Base-by-base conservation (phyloP, 1,284 basidiomycete genomes). In the Tylopilus orsonianus region DNA sequence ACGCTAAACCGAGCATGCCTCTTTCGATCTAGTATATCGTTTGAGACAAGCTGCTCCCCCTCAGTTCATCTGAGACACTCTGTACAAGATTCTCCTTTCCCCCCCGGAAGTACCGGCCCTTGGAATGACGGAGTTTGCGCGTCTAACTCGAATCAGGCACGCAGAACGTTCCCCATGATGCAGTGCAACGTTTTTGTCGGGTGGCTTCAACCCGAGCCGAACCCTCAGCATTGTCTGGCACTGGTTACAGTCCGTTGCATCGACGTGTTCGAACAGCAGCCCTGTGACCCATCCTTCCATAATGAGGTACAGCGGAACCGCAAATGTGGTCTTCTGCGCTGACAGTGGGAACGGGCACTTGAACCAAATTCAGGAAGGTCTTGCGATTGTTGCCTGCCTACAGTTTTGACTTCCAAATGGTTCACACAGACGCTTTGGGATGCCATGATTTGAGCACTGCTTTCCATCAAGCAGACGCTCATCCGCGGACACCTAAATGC, bases 31-130 rank as follows among this genome's bases (percentile, higher is more conserved):
- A 18, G 10, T 8, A 3, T 10, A 6, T 26, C 18, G 49, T 24
- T 23, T 24, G 49, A 46, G 38, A 49, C 48, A 51, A 19, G 5
- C 19, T 46, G n/a, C n/a, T n/a, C n/a, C n/a, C n/a, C n/a, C n/a
- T n/a, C n/a, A n/a, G n/a, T 32, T 16, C 4, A 13, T 26, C 27
- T 18, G 47, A 48, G 49, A 48, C 46, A 22, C 9, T n/a, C n/a
- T n/a, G n/a, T n/a, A 26, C 23, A 26, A 44, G 19, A 6, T 13
- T 16, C 19, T 14, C 8, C 24, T 24, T 16, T 20, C 16, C 24
- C 18, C 16, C 26, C 14, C 9, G 19, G 8, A 5, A 35, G 34
- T 12, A 41, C n/a, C 19, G n/a, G 20, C 9, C n/a, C 4, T 20
- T 27, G 47, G 19, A 49, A 16, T 8, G 10, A 20, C 4, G 38